Evolutionary conservation across 2,329 filamentous ascomycete species (phyloP).

Genomic region (Botryotinia narcissicola): DNA sequence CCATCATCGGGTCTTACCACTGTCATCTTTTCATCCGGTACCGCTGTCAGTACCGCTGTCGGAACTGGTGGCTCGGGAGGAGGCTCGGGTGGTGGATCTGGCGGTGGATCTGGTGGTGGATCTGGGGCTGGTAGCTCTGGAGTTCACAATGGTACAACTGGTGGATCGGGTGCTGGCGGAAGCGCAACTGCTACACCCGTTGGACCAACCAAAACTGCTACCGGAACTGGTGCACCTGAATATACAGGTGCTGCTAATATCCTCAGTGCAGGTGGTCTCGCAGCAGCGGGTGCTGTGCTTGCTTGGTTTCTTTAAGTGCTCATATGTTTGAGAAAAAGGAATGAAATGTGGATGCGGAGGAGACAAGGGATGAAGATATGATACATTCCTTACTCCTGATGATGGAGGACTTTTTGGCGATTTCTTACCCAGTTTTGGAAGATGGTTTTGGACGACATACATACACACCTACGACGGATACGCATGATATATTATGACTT

Average conservation of each 20-base stretch:
- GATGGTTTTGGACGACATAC: slow-evolving; percentile 3
- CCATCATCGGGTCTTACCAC: neutral
- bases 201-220: slow-evolving; percentile 20
- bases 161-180: slow-evolving; percentile 4
- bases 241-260: slow-evolving; percentile 8
- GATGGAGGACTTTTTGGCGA: neutral
- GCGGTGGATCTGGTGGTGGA: neutral
- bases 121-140: neutral
- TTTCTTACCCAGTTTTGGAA: slow-evolving; percentile 10
- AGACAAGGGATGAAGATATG: neutral
- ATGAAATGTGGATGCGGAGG: neutral
- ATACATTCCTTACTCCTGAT: neutral
- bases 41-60: neutral
- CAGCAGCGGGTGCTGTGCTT: neutral
- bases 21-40: neutral
- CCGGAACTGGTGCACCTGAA: slow-evolving; percentile 9
- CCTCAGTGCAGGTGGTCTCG: neutral
- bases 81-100: neutral
- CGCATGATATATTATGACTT: neutral
- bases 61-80: slow-evolving; percentile 16
- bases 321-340: neutral
- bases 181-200: slow-evolving; percentile 22
- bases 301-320: neutral
- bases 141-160: slow-evolving; percentile 6
- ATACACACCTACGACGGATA: neutral